phyloP scores from a whole-genome alignment of 495 filamentous ascomycete genomes.

The Terfezia claveryi region DNA sequence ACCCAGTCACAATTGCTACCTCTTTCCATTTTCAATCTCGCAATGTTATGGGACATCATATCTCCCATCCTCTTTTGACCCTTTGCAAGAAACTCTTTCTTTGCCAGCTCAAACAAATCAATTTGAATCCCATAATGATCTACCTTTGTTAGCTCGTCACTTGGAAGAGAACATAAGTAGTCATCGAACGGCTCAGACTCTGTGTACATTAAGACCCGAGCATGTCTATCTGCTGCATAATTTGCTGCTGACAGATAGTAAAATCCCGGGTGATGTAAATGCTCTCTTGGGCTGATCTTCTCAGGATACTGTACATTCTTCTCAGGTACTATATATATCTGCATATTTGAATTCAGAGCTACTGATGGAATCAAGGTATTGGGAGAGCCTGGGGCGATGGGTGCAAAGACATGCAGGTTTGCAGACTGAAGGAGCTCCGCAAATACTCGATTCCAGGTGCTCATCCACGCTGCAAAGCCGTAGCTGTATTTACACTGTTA shows the following conservation, averaged over 20 bases:
- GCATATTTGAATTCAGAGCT: not conserved
- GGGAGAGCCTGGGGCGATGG: not conserved
- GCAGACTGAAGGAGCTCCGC: conserved; percentile 11
- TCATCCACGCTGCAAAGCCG: conserved; percentile 13
- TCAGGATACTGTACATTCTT: conserved; percentile 40
- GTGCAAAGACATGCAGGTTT: conserved; percentile 10
- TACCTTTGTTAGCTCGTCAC: conserved; percentile 30
- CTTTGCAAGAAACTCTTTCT: conserved; percentile 10
- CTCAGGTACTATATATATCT: conserved; percentile 39
- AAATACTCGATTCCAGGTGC: conserved; percentile 13
- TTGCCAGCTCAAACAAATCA: conserved; percentile 6
- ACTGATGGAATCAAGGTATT: not conserved
- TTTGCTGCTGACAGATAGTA: conserved; percentile 55
- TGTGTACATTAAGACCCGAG: not conserved
- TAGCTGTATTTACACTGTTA: conserved; percentile 8
- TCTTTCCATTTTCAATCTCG: conserved; percentile 7
- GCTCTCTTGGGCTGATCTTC: conserved; percentile 49
- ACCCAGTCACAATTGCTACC: conserved; percentile 25
- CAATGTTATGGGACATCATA: conserved; percentile 8
- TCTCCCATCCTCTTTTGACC: conserved; percentile 12
- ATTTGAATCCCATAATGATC: conserved; percentile 6
- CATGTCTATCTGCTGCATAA: conserved; percentile 27
- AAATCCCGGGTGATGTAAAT: conserved; percentile 70
- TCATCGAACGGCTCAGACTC: conserved; percentile 42
- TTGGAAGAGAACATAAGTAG: conserved; percentile 60